Conservation (phyloP, 805 yeast species). For the Cyberlindnera amylophila region DNA sequence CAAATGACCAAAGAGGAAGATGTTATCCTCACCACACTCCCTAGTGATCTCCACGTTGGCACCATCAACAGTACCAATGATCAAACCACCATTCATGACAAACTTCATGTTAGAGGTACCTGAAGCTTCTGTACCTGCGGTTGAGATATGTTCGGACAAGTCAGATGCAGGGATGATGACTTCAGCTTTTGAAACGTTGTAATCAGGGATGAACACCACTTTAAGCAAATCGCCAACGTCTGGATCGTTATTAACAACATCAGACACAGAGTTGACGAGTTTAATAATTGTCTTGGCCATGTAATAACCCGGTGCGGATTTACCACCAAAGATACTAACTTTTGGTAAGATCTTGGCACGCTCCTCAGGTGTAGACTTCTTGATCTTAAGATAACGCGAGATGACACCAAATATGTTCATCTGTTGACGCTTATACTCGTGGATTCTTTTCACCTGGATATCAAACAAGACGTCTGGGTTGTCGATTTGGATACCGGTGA, state of each 20-base stretch:
- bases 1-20: conserved; percentile 86
- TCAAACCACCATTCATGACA: conserved; percentile 89
- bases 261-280: conserved; percentile 75
- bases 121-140: conserved; percentile 96
- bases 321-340: conserved; percentile 86
- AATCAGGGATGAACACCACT: conserved; percentile 87
- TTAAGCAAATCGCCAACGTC: conserved; percentile 74
- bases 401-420: conserved; percentile 87
- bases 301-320: conserved; percentile 96
- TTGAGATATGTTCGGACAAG: conserved; percentile 88
- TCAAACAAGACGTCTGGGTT: conserved; percentile 79
- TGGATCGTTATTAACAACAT: conserved; percentile 72
- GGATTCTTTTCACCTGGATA: conserved; percentile 91
- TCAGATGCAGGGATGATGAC: conserved; percentile 87
- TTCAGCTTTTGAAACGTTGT: conserved; percentile 92
- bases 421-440: conserved; percentile 95
- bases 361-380: conserved; percentile 60
- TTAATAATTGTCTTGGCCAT: conserved; percentile 91
- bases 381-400: conserved; percentile 74
- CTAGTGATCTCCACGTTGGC: conserved; percentile 94
- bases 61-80: conserved; percentile 95
- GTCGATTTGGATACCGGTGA: conserved; percentile 51
- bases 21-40: conserved; percentile 90
- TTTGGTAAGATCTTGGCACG: conserved; percentile 62
- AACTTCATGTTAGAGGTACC: conserved; percentile 97